Percentiles rank a stretch among this genome's conserved stretches.
These are phyloP conservation scores for Ophiostoma fasciatum DNA, from an alignment of 2,329 filamentous ascomycete genomes.

Conservation along the genomic window DNA sequence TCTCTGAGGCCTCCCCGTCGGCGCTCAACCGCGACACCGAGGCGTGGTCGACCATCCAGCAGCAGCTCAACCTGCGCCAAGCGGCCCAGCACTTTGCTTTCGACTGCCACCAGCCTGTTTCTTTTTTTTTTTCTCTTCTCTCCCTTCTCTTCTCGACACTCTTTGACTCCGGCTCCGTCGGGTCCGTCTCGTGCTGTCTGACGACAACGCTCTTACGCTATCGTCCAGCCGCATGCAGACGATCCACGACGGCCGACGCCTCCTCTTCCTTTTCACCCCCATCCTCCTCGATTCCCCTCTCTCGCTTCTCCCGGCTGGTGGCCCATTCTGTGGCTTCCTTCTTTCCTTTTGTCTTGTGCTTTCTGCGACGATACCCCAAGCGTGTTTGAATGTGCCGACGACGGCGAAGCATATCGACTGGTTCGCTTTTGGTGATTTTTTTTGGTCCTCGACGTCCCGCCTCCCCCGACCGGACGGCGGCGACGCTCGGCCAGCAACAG, in stretches of 20 bases:
- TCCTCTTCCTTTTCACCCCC: background rate
- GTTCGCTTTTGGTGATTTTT: constrained; percentile 6
- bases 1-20: no score
- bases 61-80: constrained; percentile 5
- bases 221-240: constrained; percentile 15
- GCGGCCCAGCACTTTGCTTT: background rate
- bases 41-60: no score
- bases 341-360: constrained; percentile 7
- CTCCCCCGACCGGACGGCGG: no score
- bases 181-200: no score
- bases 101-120: constrained; percentile 1
- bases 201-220: constrained; percentile 27
- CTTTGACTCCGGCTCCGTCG: no score
- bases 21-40: no score
- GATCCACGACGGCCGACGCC: background rate
- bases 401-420: constrained; percentile 7
- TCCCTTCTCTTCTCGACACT: background rate
- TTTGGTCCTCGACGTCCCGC: background rate
- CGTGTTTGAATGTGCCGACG: constrained; percentile 38
- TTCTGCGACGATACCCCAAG: constrained; percentile 37
- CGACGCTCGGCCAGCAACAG: constrained; percentile 36
- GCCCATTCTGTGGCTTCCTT: constrained; percentile 9
- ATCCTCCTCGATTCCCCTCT: background rate
- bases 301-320: constrained; percentile 8
- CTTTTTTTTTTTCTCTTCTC: background rate